Base-by-base conservation (phyloP, 1,284 basidiomycete genomes). In the Psilocybe mexicana region DNA sequence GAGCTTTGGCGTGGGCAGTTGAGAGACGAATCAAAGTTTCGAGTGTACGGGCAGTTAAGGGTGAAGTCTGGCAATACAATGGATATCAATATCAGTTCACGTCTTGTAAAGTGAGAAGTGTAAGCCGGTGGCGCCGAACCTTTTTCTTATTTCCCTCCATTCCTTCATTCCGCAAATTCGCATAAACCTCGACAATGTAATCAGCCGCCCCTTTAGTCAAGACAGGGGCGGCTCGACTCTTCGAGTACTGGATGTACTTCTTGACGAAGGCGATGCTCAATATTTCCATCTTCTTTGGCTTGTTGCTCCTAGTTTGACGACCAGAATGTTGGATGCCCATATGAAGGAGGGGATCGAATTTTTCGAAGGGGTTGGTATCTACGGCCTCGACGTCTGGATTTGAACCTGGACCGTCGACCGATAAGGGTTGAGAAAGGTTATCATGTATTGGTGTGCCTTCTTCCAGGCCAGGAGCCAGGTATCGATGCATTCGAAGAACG, bases 201-300 rank as follows among this genome's bases (percentile, higher is more conserved):
- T 98, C 95, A 55, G 96, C 93, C 1, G 97, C 97, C 23, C 92
- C 94, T 72, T 95, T 91, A 2, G 94, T 96, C 59, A 99, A 78
- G 28, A 84, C 86, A 1, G 97, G 97, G 65, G 92, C 82, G 49
- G 88, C 82, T 65, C 90, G 87, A 73, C 84, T 91, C 77, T 98
- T 99, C 53, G 97, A 92, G 71, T 98, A 98, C 75, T 99, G 96
- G 55, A 99, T 92, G 72, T 97, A 99, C 77, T 98, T 99, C 76
- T 99, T 99, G 71, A 99, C 88, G 70, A 99, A 99, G 3, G 88
- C 79, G 61, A 98, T 94, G 63, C 89, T 94, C 46, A 99, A 81
- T 38, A 99, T 89, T 74, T 99, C 94, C 61, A 85, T 86, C 68
- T 82, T 81, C 69, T 80, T 82, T 49, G 78, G 75, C 61, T 82